phyloP scores from a whole-genome alignment of 2,329 filamentous ascomycete species.

The Tolypocladium ovalisporum region DNA sequence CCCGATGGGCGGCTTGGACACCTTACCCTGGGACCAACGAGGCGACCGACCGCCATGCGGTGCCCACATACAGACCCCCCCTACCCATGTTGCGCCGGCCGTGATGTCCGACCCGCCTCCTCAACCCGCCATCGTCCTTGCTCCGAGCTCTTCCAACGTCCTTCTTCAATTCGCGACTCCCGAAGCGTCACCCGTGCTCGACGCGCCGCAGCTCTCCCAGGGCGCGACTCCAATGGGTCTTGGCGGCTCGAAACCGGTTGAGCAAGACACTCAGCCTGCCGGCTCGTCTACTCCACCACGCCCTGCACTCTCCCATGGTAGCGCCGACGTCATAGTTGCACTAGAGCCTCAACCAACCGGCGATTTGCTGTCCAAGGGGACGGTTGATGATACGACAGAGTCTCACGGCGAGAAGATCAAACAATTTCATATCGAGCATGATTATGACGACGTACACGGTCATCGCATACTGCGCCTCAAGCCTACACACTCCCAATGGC shows the following conservation, averaged over 20 bases:
- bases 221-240: not conserved
- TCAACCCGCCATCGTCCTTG: not conserved
- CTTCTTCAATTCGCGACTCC: not conserved
- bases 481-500: conserved; percentile 23
- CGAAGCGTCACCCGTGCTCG: not conserved
- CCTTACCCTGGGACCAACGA: not conserved
- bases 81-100: not conserved
- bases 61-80: not conserved
- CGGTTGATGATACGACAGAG: not conserved
- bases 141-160: not conserved
- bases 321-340: not conserved
- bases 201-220: not conserved
- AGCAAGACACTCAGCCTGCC: not conserved
- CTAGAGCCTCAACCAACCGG: not conserved
- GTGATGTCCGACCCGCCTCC: not conserved
- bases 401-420: not conserved
- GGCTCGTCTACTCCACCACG: not conserved
- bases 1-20: not conserved
- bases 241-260: not conserved
- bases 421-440: conserved; percentile 13
- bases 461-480: conserved; percentile 21
- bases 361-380: not conserved
- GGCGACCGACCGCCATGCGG: not conserved
- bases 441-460: conserved; percentile 19
- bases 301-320: not conserved